Percentiles rank a stretch among this genome's conserved stretches.
Evolutionary conservation across 2,329 filamentous ascomycete genomes (phyloP).

Genomic region (Pseudogymnoascus sp.): DNA sequence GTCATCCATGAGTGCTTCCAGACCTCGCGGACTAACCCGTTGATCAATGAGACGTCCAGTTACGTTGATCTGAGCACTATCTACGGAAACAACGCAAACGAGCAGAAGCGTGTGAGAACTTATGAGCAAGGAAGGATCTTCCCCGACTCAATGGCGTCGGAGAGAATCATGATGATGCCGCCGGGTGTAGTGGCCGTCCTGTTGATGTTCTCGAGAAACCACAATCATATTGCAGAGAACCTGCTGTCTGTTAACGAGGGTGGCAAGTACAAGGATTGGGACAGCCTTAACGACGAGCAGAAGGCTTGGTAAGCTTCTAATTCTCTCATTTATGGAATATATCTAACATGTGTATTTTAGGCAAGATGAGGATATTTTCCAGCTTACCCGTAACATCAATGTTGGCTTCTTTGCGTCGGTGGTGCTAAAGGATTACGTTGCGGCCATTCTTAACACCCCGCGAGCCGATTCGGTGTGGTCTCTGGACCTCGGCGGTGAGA

Average conservation of each 20-base stretch:
- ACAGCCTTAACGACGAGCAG: conserved; percentile 29
- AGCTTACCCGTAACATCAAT: conserved; percentile 38
- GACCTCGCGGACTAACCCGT: conserved; percentile 32
- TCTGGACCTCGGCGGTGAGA: conserved; percentile 38
- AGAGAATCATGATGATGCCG: conserved; percentile 41
- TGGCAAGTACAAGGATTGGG: conserved; percentile 36
- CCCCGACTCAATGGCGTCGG: conserved; percentile 36
- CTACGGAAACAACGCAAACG: conserved; percentile 37
- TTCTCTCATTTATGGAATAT: neutral
- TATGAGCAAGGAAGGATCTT: conserved; percentile 36
- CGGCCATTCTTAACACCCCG: conserved; percentile 38
- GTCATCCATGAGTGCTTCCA: conserved; percentile 43
- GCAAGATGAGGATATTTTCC: conserved; percentile 42
- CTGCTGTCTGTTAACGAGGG: conserved; percentile 36
- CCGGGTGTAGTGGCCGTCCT: conserved; percentile 36
- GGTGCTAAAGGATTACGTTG: conserved; percentile 39
- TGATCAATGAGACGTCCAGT: conserved; percentile 39
- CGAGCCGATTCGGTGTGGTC: conserved; percentile 39
- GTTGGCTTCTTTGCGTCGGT: conserved; percentile 40
- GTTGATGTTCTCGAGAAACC: conserved; percentile 38
- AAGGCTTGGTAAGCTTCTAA: conserved; percentile 31
- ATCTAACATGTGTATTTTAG: conserved; percentile 21
- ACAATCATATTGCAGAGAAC: conserved; percentile 36
- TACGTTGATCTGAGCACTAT: conserved; percentile 41
- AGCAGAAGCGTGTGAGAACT: conserved; percentile 37